These are phyloP conservation scores for Auriscalpium orientale DNA, from an alignment of 768 basidiomycete species.

Conservation along the genomic window DNA sequence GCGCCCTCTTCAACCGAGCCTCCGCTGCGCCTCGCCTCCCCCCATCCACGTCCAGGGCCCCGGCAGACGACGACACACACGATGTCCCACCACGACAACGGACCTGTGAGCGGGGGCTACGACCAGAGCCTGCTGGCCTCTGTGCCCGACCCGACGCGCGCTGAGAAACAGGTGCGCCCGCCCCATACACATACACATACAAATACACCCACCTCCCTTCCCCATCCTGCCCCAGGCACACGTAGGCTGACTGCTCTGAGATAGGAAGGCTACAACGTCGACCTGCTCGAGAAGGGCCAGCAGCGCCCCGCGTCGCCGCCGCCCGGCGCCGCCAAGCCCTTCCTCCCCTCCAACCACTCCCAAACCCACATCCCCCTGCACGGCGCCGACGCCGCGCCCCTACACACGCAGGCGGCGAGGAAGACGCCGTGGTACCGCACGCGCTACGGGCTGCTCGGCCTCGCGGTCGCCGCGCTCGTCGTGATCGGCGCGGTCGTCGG, in stretches of 20 bases:
- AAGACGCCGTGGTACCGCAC: slow-evolving; percentile 41
- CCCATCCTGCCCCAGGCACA: neutral
- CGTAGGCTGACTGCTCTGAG: neutral
- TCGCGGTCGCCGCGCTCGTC: slow-evolving; percentile 31
- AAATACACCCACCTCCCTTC: neutral
- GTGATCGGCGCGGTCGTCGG: slow-evolving; percentile 47
- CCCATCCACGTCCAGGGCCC: neutral
- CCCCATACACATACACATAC: neutral
- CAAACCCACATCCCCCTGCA: slow-evolving; percentile 3
- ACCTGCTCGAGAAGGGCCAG: slow-evolving; percentile 27
- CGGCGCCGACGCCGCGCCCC: slow-evolving; percentile 7
- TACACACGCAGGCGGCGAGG: neutral
- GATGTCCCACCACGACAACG: slow-evolving; percentile 7
- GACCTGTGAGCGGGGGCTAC: slow-evolving; percentile 11
- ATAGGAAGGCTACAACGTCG: slow-evolving; percentile 50
- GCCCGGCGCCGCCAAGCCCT: slow-evolving; percentile 6
- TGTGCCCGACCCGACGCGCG: slow-evolving; percentile 23
- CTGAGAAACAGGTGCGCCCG: slow-evolving; percentile 24
- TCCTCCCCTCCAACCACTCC: slow-evolving; percentile 18
- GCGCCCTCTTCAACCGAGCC: neutral
- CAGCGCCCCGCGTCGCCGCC: slow-evolving; percentile 15
- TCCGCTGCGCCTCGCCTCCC: neutral
- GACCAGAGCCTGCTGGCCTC: slow-evolving; percentile 23
- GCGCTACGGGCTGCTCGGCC: slow-evolving; percentile 33
- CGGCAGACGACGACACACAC: neutral